Evolutionary conservation across 2,329 filamentous ascomycete genomes (phyloP), one percentile per base, ranked within the genome.

Genomic region (Metarhizium anisopliae): DNA sequence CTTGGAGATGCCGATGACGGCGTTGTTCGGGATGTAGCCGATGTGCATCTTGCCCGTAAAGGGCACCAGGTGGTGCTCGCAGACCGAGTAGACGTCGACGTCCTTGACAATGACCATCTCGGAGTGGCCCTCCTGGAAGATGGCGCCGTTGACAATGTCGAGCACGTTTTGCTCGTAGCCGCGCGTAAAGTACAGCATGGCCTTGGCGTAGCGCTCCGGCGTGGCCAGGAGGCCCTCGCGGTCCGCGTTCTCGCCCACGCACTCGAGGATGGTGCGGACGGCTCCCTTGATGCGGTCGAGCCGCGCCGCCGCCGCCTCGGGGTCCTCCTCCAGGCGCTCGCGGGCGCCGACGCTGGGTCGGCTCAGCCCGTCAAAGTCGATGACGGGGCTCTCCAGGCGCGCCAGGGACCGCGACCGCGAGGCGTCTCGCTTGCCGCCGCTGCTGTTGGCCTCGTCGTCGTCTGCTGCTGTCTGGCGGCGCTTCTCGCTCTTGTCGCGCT

Each of bases 1-100:
- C 71, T 99, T 99, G 36, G 92, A 96, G 53, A 99, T 86, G 52
- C 94, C 94, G 59, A 99, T 90, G 53, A 99, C 92, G 57, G 92
- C 85, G 68, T 91, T 84, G 66, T 86, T 85, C 35, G 94, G 94
- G 60, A 99, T 97, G 73, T 99, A 99, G 57, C 92, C 94, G 64
- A 99, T 97, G 74, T 99, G 94, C 90, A 99, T 97, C 90, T 96
- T 97, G 65, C 94, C 94, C 3, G 83, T 93, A 66, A 99, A 99
- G 0, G 94, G 94, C 7, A 99, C 93, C 68, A 99, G 81, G 68
- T 99, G 94, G 70, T 99, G 94, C 75, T 99, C 94, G 77, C 94
- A 99, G 47, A 97, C 77, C 60, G 88, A 93, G 72, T 91, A 95
- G 13, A 97, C 83, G 68, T 96, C 92, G 66, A 99, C 97, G 67